Evolutionary conservation across 2,329 filamentous ascomycete species (phyloP).

Genomic region (Colletotrichum sublineola): DNA sequence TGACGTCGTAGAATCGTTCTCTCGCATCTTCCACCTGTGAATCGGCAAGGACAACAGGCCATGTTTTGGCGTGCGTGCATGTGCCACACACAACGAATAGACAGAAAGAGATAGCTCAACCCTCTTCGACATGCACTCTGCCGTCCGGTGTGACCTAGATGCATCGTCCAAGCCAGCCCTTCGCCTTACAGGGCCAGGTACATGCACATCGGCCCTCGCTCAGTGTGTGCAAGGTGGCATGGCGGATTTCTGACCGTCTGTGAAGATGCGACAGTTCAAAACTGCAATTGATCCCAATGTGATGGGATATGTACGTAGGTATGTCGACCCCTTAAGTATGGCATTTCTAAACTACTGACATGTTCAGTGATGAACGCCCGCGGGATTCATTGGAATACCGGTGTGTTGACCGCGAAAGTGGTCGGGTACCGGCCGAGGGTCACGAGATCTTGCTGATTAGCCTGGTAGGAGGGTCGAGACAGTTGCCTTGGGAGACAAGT

Average conservation of each 20-base stretch:
- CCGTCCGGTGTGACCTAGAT: slow-evolving; percentile 27
- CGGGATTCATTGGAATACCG: neutral
- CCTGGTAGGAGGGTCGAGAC: neutral
- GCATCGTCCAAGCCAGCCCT: slow-evolving; percentile 28
- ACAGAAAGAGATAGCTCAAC: slow-evolving; percentile 18
- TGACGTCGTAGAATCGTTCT: slow-evolving; percentile 26
- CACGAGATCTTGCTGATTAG: neutral
- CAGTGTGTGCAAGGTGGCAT: slow-evolving; percentile 1
- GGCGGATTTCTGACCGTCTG: neutral
- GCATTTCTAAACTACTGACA: slow-evolving; percentile 35
- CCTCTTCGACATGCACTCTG: slow-evolving; percentile 27
- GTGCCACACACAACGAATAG: slow-evolving; percentile 17
- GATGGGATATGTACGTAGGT: neutral
- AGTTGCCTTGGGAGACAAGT: neutral
- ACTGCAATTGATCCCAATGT: neutral
- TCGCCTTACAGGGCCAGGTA: slow-evolving; percentile 35
- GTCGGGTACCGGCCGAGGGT: neutral
- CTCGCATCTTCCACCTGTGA: slow-evolving; percentile 17
- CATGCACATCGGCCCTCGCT: slow-evolving; percentile 3
- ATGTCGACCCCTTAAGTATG: neutral
- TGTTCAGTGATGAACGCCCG: slow-evolving; percentile 24
- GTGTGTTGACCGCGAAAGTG: slow-evolving; percentile 3
- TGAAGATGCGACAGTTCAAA: slow-evolving; percentile 5
- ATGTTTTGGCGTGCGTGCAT: slow-evolving; percentile 3
- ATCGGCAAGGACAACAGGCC: slow-evolving; percentile 22